These are phyloP conservation scores for Ophiostoma novo-ulmi DNA, from an alignment of 2,329 filamentous ascomycete species.

Conservation along the genomic window DNA sequence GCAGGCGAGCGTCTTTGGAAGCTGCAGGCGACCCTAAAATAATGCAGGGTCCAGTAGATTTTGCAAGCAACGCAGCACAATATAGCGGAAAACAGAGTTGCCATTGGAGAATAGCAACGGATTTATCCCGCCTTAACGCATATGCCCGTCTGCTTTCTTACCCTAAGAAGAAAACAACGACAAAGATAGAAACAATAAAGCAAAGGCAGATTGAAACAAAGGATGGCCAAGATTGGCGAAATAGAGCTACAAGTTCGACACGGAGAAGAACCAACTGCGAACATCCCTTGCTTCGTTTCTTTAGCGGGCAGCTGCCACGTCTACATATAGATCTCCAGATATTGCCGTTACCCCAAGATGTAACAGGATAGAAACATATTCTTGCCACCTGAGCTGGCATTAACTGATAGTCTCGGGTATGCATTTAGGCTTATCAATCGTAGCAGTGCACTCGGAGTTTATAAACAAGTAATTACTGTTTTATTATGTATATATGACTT, in stretches of 20 bases:
- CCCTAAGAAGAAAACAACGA: background rate
- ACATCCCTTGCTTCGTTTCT: slow-evolving; percentile 1
- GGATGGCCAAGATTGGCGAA: background rate
- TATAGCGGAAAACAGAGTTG: background rate
- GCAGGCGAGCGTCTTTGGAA: background rate
- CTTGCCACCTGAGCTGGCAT: background rate
- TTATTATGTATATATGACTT: background rate
- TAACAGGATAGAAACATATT: background rate
- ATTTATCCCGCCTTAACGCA: background rate
- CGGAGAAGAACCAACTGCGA: background rate
- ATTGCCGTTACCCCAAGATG: background rate
- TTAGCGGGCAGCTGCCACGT: background rate
- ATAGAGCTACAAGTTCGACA: background rate
- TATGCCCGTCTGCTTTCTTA: background rate
- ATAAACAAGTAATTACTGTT: background rate
- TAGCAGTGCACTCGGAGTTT: background rate
- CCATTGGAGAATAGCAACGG: background rate
- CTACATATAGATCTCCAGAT: background rate
- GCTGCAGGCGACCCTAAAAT: background rate
- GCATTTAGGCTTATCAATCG: background rate
- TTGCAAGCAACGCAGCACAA: background rate
- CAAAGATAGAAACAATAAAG: background rate
- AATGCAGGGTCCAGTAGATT: background rate
- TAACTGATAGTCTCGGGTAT: background rate
- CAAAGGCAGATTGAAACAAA: background rate